Evolutionary conservation across 106 monocot genomes (phyloP).

Genomic region (Posidonia australis): DNA sequence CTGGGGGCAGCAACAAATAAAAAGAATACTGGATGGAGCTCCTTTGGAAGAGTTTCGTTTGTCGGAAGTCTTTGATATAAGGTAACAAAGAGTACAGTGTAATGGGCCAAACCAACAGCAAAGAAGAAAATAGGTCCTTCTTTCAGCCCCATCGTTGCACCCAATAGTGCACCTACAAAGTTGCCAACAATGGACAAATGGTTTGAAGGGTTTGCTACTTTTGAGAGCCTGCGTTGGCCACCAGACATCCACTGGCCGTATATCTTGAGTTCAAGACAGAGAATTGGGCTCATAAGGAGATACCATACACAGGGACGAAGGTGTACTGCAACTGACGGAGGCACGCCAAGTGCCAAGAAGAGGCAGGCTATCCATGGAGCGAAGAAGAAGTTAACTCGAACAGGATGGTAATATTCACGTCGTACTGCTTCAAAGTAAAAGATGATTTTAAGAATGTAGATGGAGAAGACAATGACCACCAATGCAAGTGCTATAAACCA

Average conservation of each 20-base stretch:
- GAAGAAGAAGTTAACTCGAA: constrained; percentile 23
- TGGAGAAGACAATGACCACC: not conserved
- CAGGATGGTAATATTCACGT: constrained; percentile 15
- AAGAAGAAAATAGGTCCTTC: constrained; percentile 58
- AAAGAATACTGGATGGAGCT: constrained; percentile 85
- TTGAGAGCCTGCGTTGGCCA: constrained; percentile 17
- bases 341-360: constrained; percentile 49
- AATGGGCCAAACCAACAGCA: constrained; percentile 76
- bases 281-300: constrained; percentile 58
- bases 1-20: constrained; percentile 71
- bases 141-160: constrained; percentile 36
- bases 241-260: constrained; percentile 31
- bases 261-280: constrained; percentile 71
- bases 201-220: constrained; percentile 66
- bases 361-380: constrained; percentile 38
- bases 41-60: constrained; percentile 61
- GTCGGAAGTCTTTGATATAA: constrained; percentile 78
- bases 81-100: constrained; percentile 67
- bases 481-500: constrained; percentile 13
- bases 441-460: constrained; percentile 12
- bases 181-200: constrained; percentile 72
- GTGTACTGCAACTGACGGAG: constrained; percentile 18
- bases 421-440: constrained; percentile 15
- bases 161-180: constrained; percentile 75
- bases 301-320: constrained; percentile 51